Evolutionary conservation across 108 stramenopile species (phyloP), one percentile per base, ranked within the genome.

Genomic region (Cyclotella atomus): DNA sequence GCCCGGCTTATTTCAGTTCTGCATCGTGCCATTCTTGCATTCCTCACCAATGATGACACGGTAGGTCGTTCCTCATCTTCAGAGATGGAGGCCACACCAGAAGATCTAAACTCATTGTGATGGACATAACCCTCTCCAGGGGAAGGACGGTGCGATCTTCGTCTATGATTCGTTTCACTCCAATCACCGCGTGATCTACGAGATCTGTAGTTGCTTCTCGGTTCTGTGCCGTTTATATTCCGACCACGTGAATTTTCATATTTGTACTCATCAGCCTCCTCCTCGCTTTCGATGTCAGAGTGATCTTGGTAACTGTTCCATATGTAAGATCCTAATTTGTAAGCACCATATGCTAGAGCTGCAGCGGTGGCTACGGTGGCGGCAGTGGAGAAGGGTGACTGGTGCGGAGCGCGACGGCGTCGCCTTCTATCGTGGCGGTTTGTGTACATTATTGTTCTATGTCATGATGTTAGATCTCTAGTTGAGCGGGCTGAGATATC

Each of bases 101-200:
- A n/a, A n/a, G n/a, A n/a, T n/a, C n/a, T n/a, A n/a, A n/a, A n/a
- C n/a, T n/a, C n/a, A n/a, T n/a, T n/a, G 16, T 54, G 27, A 33
- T 64, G 76, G 12, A 34, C 45, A 36, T 71, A 20, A 8, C 69
- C 61, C 23, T 65, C 50, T 27, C 38, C 45, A 6, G 77, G 77
- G 38, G 77, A 71, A 28, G 69, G 77, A 14, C 69, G 77, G 50
- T 71, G 62, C 1, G 77, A 77, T 49, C 77, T 63, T 7, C 44
- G 44, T 7, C 52, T 34, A 43, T 63, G 75, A 69, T 62, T 61
- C 0, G 32, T 21, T 33, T 56, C 54, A 20, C 68, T 65, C 77
- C 77, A 77, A 36, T 70, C 63, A 29, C 24, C 61, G 2, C 77
- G 70, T 3, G 77, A 77, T 57, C 77, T 53, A 3, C 77, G 77